Conservation (phyloP, 2,329 filamentous ascomycete species). For the Aphanocladium album region DNA sequence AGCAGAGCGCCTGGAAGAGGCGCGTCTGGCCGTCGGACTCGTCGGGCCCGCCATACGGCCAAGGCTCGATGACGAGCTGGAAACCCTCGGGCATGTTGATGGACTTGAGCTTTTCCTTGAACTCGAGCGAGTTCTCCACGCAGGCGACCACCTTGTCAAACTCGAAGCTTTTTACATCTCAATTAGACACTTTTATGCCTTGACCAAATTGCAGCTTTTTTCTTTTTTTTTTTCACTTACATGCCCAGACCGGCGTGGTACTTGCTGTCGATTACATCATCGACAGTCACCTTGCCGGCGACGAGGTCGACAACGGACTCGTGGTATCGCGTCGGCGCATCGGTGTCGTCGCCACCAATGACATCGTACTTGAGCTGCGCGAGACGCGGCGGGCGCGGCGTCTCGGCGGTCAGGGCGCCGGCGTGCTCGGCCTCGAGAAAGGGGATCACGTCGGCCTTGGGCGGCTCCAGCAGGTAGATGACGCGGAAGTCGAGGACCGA, state of each 20-base stretch:
- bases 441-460: constrained; percentile 39
- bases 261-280: constrained; percentile 24
- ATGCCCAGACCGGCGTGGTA: constrained; percentile 26
- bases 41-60: constrained; percentile 29
- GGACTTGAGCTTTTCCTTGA: constrained; percentile 26
- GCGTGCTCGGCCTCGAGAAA: constrained; percentile 43
- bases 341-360: constrained; percentile 22
- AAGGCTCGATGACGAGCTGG: constrained; percentile 29
- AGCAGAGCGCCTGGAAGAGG: constrained; percentile 30
- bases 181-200: too few relatives aligned
- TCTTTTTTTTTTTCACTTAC: constrained; percentile 25
- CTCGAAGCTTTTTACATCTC: constrained; percentile 21
- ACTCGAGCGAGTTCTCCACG: constrained; percentile 24
- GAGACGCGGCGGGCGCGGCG: constrained; percentile 28
- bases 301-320: constrained; percentile 32
- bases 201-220: too few relatives aligned
- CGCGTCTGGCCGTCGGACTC: constrained; percentile 24
- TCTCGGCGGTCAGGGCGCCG: constrained; percentile 23
- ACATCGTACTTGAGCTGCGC: constrained; percentile 39
- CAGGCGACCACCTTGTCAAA: constrained; percentile 31
- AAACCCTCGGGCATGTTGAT: constrained; percentile 26
- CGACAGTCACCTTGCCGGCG: constrained; percentile 19
- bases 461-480: constrained; percentile 46
- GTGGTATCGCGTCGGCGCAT: constrained; percentile 23
- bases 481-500: constrained; percentile 40